Evolutionary conservation across 768 basidiomycete species (phyloP), one percentile per base, ranked within the genome.

Genomic region (Pleurotus djamor): DNA sequence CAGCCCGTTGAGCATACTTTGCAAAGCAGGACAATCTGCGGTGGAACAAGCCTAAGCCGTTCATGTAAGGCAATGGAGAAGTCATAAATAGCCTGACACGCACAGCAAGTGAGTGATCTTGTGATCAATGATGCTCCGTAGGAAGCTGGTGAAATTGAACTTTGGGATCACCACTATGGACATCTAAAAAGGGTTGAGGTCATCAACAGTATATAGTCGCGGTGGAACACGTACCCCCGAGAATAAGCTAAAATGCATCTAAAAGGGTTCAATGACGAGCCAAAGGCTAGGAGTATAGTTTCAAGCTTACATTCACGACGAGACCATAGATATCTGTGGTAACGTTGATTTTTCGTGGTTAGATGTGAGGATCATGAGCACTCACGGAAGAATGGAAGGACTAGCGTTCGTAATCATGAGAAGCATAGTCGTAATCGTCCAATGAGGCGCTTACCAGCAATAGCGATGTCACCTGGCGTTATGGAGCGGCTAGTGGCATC

Each of bases 21-120:
- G 77, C 83, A 84, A n/a, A 89, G 69, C 13, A 87, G 72, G 8
- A 89, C 81, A 5, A 86, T 77, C 58, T 87, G 84, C 14, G 87
- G 87, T 14, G 87, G 87, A 36, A 88, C 86, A 17, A 88, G 68
- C 59, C 72, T 80, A 8, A 5, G 2, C 10, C 12, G 12, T 9
- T 28, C 14, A 16, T 28, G 21, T 28, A 28, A 28, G 21, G 21
- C 21, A 28, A 28, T 28, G 3, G 21, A 28, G 21, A 28, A 28
- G 21, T 28, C 21, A 28, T 1, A 3, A 28, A 28, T 28, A 28
- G 21, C 3, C 16, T n/a, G 41, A 38, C 5, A 67, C 79, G 60
- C 65, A 87, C 85, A 77, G 78, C 56, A 88, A 66, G 61, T 87
- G 81, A 0, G 81, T 83, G 36, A 87, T 78, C 61, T 74, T 75